Percentiles rank a stretch among this genome's conserved stretches.
These are phyloP conservation scores for Epichloe bromicola DNA, from an alignment of 2,329 filamentous ascomycete species.

Conservation along the genomic window DNA sequence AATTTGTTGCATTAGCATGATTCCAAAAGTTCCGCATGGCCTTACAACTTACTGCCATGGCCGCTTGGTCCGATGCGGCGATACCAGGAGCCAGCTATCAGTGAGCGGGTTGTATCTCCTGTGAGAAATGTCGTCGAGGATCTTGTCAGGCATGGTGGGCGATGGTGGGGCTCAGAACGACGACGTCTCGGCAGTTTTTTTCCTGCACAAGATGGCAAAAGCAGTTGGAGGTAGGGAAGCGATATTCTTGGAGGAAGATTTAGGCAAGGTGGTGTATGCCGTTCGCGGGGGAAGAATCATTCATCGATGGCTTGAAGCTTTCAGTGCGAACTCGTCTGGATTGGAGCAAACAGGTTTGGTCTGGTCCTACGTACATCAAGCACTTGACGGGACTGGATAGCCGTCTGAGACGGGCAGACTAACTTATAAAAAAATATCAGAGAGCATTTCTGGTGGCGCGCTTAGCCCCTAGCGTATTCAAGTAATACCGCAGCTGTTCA, in stretches of 20 bases:
- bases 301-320: neutral
- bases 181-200: neutral
- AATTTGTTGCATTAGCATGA: neutral
- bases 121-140: conserved; percentile 93
- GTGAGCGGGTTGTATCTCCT: conserved; percentile 85
- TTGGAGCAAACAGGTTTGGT: too few species aligned
- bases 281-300: too few species aligned
- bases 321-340: neutral
- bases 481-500: neutral
- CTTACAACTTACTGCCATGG: conserved; percentile 76
- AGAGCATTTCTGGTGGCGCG: neutral
- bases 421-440: neutral
- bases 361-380: neutral
- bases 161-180: neutral
- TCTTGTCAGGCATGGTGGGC: conserved; percentile 51
- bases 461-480: neutral
- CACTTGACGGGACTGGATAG: too few species aligned
- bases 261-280: too few species aligned
- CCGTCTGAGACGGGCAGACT: too few species aligned
- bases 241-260: too few species aligned
- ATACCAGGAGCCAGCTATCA: conserved; percentile 86
- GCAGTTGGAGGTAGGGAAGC: neutral
- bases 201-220: too few species aligned
- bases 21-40: neutral
- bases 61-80: conserved; percentile 88